Base-by-base conservation (phyloP, 1,139 yeast genomes). In the Schwanniomyces etchellsii region DNA sequence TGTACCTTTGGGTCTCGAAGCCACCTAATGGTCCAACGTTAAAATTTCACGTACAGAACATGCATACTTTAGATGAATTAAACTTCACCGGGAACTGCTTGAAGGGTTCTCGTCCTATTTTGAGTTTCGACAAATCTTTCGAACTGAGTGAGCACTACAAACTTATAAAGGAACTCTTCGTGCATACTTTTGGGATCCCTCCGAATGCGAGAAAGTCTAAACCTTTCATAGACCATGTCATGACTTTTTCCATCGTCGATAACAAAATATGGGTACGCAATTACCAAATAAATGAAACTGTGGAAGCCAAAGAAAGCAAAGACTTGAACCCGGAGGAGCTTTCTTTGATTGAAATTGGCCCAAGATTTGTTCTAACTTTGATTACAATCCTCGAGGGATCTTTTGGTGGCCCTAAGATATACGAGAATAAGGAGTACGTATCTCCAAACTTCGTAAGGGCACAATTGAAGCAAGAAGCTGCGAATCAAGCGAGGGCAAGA, bases 21-120 rank as follows among this genome's bases (percentile, higher is more conserved):
- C 95, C 97, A 16, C 98, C 98, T 29, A 91, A 91, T 55, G 99
- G 99, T 1, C 99, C 99, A 35, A 89, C 97, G 16, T 68, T 84
- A 50, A 91, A 93, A 61, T 89, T 91, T 58, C 94, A 83, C 55
- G 73, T 91, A 38, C 96, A 91, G 60, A 93, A 91, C 60, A 70
- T 91, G 62, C 98, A 93, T 59, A 91, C 97, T 26, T 79, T 88
- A 69, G 96, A 89, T 53, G 99, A 91, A 59, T 71, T 91, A 44
- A 88, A 93, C 57, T 91, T 91, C 62, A 88, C 95, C 11, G 98
- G 99, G 29, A 91, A 91, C 64, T 88, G 96, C 51, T 69, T 91
- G 42, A 85, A 82, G 57, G 99, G 99, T 3, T 86, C 96, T 11
- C 77, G 99, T 56, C 98, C 98, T n/a, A 63, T 91, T 28, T 69